These are phyloP conservation scores for Artemisia argyi DNA, from an alignment of 129 eudicot species.

Conservation along the genomic window DNA sequence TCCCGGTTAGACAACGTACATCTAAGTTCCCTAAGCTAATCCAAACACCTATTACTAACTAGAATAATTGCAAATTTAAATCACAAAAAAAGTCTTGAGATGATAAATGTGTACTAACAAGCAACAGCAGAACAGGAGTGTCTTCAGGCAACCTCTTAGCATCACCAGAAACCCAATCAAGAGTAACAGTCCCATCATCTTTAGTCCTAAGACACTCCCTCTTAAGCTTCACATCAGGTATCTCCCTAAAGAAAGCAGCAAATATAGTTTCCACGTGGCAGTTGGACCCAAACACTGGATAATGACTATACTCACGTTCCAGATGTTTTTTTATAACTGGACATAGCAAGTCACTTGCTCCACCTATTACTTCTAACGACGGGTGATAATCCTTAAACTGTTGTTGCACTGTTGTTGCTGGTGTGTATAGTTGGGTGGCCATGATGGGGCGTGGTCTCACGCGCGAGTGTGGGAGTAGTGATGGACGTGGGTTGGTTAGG, in stretches of 20 bases:
- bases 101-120: too few species aligned
- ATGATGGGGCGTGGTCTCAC: neutral
- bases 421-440: neutral
- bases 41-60: too few species aligned
- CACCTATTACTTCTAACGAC: constrained; percentile 70
- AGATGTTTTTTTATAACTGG: constrained; percentile 51
- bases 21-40: too few species aligned
- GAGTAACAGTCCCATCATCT: constrained; percentile 65
- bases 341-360: constrained; percentile 45
- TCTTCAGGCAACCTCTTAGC: constrained; percentile 33
- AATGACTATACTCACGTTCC: constrained; percentile 47
- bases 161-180: constrained; percentile 80
- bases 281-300: constrained; percentile 52
- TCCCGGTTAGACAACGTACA: too few species aligned
- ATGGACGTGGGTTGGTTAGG: neutral
- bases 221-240: constrained; percentile 55
- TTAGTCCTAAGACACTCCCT: constrained; percentile 65
- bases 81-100: too few species aligned
- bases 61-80: too few species aligned
- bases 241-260: constrained; percentile 59
- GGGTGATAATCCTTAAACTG: constrained; percentile 26
- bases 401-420: neutral
- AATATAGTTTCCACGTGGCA: constrained; percentile 77
- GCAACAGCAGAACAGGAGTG: constrained; percentile 55
- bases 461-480: neutral